phyloP scores from a whole-genome alignment of 306 rosid genomes.

The Ormosia semicastrata region DNA sequence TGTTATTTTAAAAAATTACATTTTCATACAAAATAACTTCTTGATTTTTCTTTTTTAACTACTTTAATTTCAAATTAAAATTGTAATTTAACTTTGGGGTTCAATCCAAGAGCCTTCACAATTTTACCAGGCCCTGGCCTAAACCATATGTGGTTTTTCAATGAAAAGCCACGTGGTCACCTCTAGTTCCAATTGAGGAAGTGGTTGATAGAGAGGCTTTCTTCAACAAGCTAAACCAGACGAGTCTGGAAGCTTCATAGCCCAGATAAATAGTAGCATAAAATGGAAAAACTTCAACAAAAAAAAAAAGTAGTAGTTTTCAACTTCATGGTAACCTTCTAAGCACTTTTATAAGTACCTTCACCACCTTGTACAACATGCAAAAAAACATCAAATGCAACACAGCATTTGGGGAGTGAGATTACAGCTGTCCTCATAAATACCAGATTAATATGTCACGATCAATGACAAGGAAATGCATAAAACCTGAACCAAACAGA shows the following conservation, averaged over 20 bases:
- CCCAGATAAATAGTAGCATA: neutral
- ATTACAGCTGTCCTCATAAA: neutral
- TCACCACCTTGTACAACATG: neutral
- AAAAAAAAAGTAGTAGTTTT: neutral
- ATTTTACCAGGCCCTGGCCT: neutral
- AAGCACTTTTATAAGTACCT: neutral
- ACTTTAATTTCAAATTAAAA: neutral
- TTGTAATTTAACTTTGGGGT: neutral
- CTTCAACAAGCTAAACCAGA: slow-evolving; percentile 9
- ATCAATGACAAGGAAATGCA: slow-evolving; percentile 8
- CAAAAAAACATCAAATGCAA: neutral
- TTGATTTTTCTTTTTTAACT: neutral
- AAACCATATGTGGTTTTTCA: neutral
- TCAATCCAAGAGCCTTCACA: neutral
- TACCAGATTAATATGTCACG: neutral
- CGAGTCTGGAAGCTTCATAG: neutral
- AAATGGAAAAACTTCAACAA: neutral
- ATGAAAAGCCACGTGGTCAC: neutral
- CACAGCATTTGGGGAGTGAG: neutral
- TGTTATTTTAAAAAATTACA: neutral
- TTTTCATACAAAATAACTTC: neutral
- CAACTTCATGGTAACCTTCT: neutral
- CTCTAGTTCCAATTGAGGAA: neutral
- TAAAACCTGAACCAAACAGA: slow-evolving; percentile 22
- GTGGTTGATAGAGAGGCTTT: neutral